Evolutionary conservation across 1,139 yeast genomes (phyloP).

Genomic region (Debaryomycetaceae sp.): DNA sequence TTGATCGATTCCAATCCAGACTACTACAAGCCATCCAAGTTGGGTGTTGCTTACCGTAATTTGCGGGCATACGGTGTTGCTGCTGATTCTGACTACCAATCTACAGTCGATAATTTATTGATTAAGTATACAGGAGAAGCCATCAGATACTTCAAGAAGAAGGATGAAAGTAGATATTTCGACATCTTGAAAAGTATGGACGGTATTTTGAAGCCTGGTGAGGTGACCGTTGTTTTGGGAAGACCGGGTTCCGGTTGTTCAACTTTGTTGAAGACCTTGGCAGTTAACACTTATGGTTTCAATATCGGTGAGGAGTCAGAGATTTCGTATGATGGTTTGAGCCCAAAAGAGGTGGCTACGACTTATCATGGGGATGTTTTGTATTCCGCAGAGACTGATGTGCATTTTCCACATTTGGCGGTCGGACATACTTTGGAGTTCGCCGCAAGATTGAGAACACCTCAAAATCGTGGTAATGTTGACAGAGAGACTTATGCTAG

Average conservation of each 20-base stretch:
- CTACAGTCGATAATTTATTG: constrained; percentile 58
- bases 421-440: constrained; percentile 51
- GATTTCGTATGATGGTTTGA: constrained; percentile 47
- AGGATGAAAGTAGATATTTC: constrained; percentile 16
- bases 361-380: constrained; percentile 48
- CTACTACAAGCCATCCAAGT: constrained; percentile 55
- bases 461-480: constrained; percentile 36
- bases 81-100: constrained; percentile 75
- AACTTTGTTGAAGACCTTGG: constrained; percentile 31
- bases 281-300: constrained; percentile 36
- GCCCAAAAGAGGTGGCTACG: constrained; percentile 44
- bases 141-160: constrained; percentile 8
- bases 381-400: constrained; percentile 52
- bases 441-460: constrained; percentile 42
- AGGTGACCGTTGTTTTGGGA: constrained; percentile 33
- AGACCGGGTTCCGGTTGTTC: constrained; percentile 39
- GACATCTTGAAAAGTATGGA: constrained; percentile 36
- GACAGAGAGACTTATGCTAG: constrained; percentile 37
- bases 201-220: constrained; percentile 31
- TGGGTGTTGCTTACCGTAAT: constrained; percentile 69
- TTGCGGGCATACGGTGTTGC: constrained; percentile 74
- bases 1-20: constrained; percentile 53
- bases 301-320: constrained; percentile 23
- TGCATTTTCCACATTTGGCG: constrained; percentile 50
- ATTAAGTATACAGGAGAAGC: constrained; percentile 17